Evolutionary conservation across 169 alveolate genomes (phyloP).

Genomic region (Plasmodium sp.): DNA sequence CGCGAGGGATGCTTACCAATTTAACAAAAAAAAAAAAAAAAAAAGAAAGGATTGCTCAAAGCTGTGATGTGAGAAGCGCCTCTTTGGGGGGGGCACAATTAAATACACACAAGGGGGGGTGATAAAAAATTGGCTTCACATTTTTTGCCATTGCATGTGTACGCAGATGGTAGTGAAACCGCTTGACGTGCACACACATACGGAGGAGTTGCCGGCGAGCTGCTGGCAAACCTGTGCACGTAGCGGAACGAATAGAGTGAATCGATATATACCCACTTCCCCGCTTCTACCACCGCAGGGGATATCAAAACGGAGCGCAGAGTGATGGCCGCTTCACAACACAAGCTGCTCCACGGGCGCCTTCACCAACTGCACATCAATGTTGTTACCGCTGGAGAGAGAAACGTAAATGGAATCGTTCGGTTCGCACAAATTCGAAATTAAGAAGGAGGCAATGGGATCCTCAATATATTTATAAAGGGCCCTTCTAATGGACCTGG

Average conservation of each 20-base stretch:
- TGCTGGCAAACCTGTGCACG: background rate
- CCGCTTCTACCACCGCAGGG: background rate
- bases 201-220: background rate
- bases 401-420: conserved; percentile 44
- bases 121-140: background rate
- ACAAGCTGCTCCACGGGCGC: background rate
- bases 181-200: background rate
- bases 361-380: conserved; percentile 15
- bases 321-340: background rate
- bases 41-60: background rate
- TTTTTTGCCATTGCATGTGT: background rate
- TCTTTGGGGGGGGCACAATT: background rate
- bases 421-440: conserved; percentile 44
- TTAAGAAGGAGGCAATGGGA: conserved; percentile 64
- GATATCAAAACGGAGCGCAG: background rate
- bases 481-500: conserved; percentile 73
- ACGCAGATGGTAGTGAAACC: background rate
- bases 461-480: conserved; percentile 59
- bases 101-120: background rate
- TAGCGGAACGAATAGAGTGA: background rate
- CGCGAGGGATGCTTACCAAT: background rate
- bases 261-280: background rate
- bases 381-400: conserved; percentile 14
- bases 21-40: background rate
- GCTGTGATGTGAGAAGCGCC: background rate